These are phyloP conservation scores for Lepidium sativum DNA, from an alignment of 345 rosid genomes.

Conservation along the genomic window DNA sequence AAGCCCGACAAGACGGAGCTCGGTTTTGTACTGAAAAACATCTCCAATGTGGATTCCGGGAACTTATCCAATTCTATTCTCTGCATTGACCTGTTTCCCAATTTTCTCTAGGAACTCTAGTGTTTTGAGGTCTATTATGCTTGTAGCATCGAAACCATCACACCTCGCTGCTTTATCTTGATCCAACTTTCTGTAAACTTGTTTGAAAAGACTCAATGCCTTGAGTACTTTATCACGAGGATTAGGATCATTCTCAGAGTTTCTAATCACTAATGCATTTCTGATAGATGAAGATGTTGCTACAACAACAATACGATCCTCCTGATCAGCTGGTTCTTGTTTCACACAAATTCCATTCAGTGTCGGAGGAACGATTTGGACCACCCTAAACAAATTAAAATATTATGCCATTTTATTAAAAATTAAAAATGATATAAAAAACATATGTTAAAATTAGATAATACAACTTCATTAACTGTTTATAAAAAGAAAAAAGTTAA, in stretches of 20 bases:
- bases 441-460: too few relatives aligned
- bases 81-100: conserved; percentile 35
- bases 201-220: conserved; percentile 48
- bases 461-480: too few relatives aligned
- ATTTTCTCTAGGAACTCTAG: conserved; percentile 39
- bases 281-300: not conserved
- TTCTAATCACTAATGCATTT: not conserved
- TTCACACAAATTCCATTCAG: not conserved
- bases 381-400: too few relatives aligned
- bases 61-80: conserved; percentile 48
- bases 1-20: conserved; percentile 66
- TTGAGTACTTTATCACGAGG: conserved; percentile 45
- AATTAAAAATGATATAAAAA: too few relatives aligned
- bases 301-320: not conserved
- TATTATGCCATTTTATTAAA: too few relatives aligned
- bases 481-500: too few relatives aligned
- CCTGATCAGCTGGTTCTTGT: not conserved
- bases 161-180: conserved; percentile 52
- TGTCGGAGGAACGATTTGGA: too few relatives aligned
- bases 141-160: conserved; percentile 4
- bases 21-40: conserved; percentile 67
- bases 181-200: conserved; percentile 43
- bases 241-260: not conserved
- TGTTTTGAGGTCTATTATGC: conserved; percentile 50
- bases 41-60: conserved; percentile 85